Percentiles rank a stretch among this genome's conserved stretches.
Conservation (phyloP, 2,329 filamentous ascomycete genomes). For the Aspergillus sergii region DNA sequence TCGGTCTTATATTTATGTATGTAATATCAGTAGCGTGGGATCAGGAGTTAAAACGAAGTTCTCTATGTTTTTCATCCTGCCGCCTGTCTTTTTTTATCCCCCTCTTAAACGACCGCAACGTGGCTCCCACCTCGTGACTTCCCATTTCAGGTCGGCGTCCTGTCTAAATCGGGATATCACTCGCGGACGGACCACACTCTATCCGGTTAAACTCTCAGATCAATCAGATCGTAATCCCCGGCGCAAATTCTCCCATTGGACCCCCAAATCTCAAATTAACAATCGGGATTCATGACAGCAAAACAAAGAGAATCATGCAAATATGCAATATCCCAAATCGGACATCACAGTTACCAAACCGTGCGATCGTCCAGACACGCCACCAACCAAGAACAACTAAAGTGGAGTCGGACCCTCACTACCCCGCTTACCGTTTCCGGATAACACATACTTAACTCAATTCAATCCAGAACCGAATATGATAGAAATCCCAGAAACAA, state of each 20-base stretch:
- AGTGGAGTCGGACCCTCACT: background rate
- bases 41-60: background rate
- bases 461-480: background rate
- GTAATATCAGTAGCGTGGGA: background rate
- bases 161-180: background rate
- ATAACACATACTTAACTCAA: conserved; percentile 26
- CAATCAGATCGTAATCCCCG: background rate
- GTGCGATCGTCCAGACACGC: background rate
- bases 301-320: no score
- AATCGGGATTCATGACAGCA: no score
- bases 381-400: no score
- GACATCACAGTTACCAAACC: background rate
- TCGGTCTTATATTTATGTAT: background rate
- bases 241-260: background rate
- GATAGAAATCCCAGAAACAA: background rate
- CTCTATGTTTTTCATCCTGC: background rate
- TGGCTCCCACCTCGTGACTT: background rate
- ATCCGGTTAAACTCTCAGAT: background rate
- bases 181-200: background rate
- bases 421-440: conserved; percentile 9
- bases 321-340: background rate
- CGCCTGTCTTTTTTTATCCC: background rate
- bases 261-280: background rate
- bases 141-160: no score
- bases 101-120: background rate